Base-by-base conservation (phyloP, 2,329 filamentous ascomycete genomes). In the Pseudocercospora crystallina region DNA sequence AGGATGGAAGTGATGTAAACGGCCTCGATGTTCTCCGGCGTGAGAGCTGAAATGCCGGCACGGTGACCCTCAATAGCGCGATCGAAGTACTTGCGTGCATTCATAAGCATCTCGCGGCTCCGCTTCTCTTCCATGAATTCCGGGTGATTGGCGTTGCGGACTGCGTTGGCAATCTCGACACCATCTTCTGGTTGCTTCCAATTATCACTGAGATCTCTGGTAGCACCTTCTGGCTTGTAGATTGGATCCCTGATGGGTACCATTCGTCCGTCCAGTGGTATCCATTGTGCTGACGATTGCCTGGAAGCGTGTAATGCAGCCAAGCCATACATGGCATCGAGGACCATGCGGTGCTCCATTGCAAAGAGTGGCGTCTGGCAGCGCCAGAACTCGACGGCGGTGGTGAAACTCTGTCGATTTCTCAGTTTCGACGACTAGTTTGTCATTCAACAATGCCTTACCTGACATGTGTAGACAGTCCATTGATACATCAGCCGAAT, bases 401-500 rank as follows among this genome's bases (percentile, higher is more conserved):
- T 53, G n/a, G 61, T 58, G 40, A 64, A 60, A 14, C 47, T 57
- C 41, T 53, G 30, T 8, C 9, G 12, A 15, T 2, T 17, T 5
- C 29, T 48, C 35, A 51, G 48, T 32, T 29, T 15, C 45, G 17
- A 29, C 20, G 35, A 8, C 13, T 4, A 2, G n/a, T 12, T 41
- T 20, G 13, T 31, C 8, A n/a, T 15, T 11, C 7, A 30, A 9
- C 20, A 11, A 5, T n/a, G 12, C 15, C 15, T 43, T 40, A 53
- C 46, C 20, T 57, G 39, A 37, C 48, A 59, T 9, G 57, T 58
- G 26, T 60, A 57, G 5, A 59, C 51, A 12, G 58, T 63, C 62
- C 62, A 64, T 34, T 62, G 46, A 37, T 63, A 61, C 58, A 63
- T 64, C 17, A 64, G 54, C 10, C 49, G 53, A 10, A 62, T 47